Percentiles rank a stretch among this genome's conserved stretches.
These are phyloP conservation scores for Capsicum pubescens DNA, from an alignment of 257 asterid species.

Conservation along the genomic window DNA sequence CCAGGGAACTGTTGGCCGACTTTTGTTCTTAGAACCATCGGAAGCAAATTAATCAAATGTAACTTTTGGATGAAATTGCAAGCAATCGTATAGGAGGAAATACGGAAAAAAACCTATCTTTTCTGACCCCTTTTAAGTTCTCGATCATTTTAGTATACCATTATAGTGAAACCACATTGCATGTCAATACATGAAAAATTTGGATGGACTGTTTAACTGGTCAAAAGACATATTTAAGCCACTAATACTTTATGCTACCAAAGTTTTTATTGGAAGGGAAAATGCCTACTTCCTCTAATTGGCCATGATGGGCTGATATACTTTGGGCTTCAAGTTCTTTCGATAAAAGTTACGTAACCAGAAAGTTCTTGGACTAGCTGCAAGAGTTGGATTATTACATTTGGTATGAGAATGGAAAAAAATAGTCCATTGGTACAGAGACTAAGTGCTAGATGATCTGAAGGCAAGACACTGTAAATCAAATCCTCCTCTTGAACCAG, in stretches of 20 bases:
- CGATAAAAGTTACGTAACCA: background rate
- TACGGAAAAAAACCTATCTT: background rate
- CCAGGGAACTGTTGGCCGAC: background rate
- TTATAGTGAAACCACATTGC: background rate
- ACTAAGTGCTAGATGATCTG: background rate
- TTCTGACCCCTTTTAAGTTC: background rate
- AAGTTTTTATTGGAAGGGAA: background rate
- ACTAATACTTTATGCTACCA: background rate
- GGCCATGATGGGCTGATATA: background rate
- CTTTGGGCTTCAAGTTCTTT: constrained; percentile 13
- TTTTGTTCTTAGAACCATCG: background rate
- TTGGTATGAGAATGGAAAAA: background rate
- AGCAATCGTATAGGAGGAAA: background rate
- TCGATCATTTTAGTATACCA: constrained; percentile 1
- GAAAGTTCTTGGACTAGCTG: constrained; percentile 10
- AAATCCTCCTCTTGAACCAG: constrained; percentile 4
- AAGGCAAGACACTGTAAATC: background rate
- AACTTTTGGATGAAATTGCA: background rate
- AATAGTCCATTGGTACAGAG: background rate
- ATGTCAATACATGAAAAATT: background rate
- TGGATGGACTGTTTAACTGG: constrained; percentile 25
- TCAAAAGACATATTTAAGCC: constrained; percentile 7
- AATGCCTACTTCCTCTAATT: background rate
- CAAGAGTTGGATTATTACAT: constrained; percentile 8
- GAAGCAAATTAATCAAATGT: constrained; percentile 12